These are phyloP conservation scores for Candida caryicola DNA, from an alignment of 805 yeast species.

Conservation along the genomic window DNA sequence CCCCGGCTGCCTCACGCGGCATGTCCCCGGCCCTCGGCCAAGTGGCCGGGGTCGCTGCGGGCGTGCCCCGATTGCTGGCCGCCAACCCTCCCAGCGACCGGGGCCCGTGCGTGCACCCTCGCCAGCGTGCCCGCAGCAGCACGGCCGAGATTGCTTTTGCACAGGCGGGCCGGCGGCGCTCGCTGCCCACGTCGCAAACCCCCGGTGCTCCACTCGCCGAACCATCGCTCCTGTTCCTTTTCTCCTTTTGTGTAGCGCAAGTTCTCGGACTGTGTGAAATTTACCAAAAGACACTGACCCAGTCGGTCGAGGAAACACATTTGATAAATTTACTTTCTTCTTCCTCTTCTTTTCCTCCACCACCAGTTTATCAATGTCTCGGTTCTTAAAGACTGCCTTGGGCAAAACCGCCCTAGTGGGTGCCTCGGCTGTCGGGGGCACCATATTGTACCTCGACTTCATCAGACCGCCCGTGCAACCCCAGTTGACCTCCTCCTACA, in stretches of 20 bases:
- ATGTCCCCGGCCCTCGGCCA: too few relatives aligned
- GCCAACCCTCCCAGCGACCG: too few relatives aligned
- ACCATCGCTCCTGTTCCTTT: background rate
- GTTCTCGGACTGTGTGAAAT: background rate
- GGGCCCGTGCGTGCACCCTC: too few relatives aligned
- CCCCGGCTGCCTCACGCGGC: too few relatives aligned
- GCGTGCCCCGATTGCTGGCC: too few relatives aligned
- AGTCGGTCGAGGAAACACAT: too few relatives aligned
- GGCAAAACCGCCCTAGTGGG: constrained; percentile 32
- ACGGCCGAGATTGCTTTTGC: too few relatives aligned
- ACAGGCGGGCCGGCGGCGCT: too few relatives aligned
- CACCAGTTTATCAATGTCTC: constrained; percentile 5
- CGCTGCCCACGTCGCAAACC: too few relatives aligned
- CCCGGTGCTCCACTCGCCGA: background rate
- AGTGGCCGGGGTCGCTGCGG: too few relatives aligned
- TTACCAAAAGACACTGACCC: too few relatives aligned
- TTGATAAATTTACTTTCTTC: background rate
- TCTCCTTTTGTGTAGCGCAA: background rate
- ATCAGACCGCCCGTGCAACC: constrained; percentile 32
- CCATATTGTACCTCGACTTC: constrained; percentile 41
- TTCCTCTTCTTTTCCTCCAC: background rate
- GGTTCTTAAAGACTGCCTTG: constrained; percentile 6
- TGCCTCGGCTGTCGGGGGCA: constrained; percentile 34
- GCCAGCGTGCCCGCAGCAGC: too few relatives aligned
- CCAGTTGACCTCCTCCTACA: constrained; percentile 26